These are phyloP conservation scores for Castanopsis chinensis DNA, from an alignment of 306 rosid species.

Conservation along the genomic window DNA sequence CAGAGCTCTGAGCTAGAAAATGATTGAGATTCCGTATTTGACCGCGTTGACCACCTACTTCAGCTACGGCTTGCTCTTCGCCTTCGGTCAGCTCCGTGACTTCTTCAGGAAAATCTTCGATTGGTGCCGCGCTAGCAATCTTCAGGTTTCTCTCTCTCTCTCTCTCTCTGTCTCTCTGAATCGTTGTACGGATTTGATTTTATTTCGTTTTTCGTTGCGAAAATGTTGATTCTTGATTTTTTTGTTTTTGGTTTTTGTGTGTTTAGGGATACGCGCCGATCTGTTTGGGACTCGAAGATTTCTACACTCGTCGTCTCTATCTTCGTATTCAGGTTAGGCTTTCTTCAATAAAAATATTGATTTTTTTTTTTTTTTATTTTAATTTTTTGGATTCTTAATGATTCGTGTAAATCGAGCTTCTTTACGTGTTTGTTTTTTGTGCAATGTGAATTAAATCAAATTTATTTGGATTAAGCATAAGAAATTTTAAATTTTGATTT, in stretches of 20 bases:
- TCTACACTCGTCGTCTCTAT: constrained; percentile 75
- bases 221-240: too few relatives aligned
- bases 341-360: background rate
- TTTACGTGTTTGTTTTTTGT: background rate
- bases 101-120: constrained; percentile 71
- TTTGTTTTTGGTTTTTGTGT: background rate
- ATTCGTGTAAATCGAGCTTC: background rate
- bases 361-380: background rate
- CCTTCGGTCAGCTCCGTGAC: constrained; percentile 82
- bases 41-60: constrained; percentile 92
- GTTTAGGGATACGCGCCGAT: constrained; percentile 83
- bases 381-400: background rate
- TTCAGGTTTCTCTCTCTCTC: constrained; percentile 43
- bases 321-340: constrained; percentile 75
- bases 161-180: background rate
- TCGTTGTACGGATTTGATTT: background rate
- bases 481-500: background rate
- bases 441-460: background rate
- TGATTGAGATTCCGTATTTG: constrained; percentile 78
- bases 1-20: constrained; percentile 20
- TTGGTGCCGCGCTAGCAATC: constrained; percentile 58
- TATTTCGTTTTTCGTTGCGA: too few relatives aligned
- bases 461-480: background rate
- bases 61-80: constrained; percentile 88
- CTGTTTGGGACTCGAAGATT: constrained; percentile 92